phyloP scores from a whole-genome alignment of 805 yeast species.

The Wickerhamiella nectarea region DNA sequence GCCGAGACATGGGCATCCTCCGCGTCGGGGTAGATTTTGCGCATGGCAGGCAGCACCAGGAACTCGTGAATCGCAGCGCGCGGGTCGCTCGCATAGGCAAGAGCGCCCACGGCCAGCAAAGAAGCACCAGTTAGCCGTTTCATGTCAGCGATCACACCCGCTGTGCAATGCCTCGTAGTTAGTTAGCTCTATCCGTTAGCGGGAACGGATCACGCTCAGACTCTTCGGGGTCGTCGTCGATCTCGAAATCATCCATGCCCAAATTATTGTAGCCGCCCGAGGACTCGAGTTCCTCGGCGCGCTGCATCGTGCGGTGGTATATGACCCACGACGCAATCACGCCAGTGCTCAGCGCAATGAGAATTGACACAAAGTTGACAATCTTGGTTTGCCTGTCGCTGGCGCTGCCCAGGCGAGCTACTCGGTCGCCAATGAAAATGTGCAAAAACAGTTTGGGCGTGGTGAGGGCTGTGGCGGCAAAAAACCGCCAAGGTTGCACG shows the following conservation, averaged over 20 bases:
- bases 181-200: background rate
- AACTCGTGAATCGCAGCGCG: slow-evolving; percentile 75
- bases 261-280: slow-evolving; percentile 2
- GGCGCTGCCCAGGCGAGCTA: slow-evolving; percentile 47
- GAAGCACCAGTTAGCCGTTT: background rate
- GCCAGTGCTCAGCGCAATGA: slow-evolving; percentile 42
- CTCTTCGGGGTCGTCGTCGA: slow-evolving; percentile 2
- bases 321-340: slow-evolving; percentile 51
- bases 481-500: slow-evolving; percentile 45
- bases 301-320: slow-evolving; percentile 36
- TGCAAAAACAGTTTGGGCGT: slow-evolving; percentile 74
- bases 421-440: slow-evolving; percentile 61
- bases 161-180: background rate
- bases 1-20: slow-evolving; percentile 77
- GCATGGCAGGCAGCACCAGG: slow-evolving; percentile 60
- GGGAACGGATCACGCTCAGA: slow-evolving; percentile 6
- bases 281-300: slow-evolving; percentile 8
- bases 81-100: slow-evolving; percentile 52
- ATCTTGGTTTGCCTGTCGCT: slow-evolving; percentile 38
- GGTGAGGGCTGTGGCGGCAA: slow-evolving; percentile 57
- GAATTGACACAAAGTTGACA: slow-evolving; percentile 49
- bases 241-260: slow-evolving; percentile 10
- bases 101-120: slow-evolving; percentile 7
- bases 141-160: background rate
- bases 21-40: slow-evolving; percentile 53